Conservation (phyloP, 1,284 basidiomycete genomes). For the Ceratobasidium sp. region DNA sequence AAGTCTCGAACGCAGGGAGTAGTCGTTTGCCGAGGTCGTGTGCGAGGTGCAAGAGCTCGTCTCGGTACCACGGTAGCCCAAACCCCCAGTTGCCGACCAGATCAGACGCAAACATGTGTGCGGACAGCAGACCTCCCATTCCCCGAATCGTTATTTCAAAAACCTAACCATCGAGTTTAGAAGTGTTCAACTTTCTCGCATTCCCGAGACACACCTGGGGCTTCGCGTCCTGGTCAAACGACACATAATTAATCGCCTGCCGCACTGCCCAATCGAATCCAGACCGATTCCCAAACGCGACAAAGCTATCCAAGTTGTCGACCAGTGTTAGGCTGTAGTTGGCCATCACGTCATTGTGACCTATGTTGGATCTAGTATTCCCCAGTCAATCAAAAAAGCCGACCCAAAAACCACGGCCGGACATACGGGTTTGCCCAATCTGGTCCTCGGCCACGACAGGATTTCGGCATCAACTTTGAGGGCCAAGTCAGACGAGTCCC, state of each 20-base stretch:
- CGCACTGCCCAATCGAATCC: constrained; percentile 80
- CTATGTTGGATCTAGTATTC: constrained; percentile 58
- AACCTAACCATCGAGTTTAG: constrained; percentile 50
- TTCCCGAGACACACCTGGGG: constrained; percentile 62
- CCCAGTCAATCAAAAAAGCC: constrained; percentile 38
- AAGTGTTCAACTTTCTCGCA: neutral
- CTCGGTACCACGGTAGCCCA: constrained; percentile 47
- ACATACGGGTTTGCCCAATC: constrained; percentile 80
- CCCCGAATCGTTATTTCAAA: constrained; percentile 92
- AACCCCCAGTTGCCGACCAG: constrained; percentile 62
- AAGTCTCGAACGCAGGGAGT: constrained; percentile 86
- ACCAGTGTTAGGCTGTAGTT: constrained; percentile 85
- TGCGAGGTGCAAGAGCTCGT: constrained; percentile 72
- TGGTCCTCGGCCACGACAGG: constrained; percentile 81
- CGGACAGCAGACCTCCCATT: constrained; percentile 86
- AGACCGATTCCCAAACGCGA: constrained; percentile 73
- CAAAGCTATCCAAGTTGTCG: constrained; percentile 81
- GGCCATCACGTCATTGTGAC: constrained; percentile 83
- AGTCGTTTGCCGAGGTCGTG: constrained; percentile 83
- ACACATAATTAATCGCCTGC: constrained; percentile 77
- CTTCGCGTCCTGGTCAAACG: constrained; percentile 87
- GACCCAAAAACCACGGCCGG: constrained; percentile 2
- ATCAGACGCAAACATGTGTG: constrained; percentile 78
- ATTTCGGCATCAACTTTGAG: constrained; percentile 79
- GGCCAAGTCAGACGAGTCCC: constrained; percentile 48